Conservation (phyloP, 345 rosid species). For the Alliaria petiolata region DNA sequence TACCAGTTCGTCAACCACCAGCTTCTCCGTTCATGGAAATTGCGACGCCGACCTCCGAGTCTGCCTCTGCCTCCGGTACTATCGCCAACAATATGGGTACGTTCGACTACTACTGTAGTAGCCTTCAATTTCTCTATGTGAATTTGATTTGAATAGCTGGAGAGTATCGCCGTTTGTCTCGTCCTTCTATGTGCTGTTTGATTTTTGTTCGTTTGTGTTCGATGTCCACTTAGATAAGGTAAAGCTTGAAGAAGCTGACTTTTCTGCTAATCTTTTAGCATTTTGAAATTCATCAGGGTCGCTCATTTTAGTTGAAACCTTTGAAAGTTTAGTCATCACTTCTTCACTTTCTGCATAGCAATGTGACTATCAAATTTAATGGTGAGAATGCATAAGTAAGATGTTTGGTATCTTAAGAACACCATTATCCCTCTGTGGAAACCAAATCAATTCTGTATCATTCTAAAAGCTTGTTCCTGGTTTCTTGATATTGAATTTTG, state of each 20-base stretch:
- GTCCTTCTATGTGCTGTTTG: neutral
- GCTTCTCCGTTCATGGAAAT: slow-evolving; percentile 50
- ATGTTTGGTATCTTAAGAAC: neutral
- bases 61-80: slow-evolving; percentile 16
- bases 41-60: slow-evolving; percentile 3
- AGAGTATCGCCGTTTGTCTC: too few species aligned
- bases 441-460: neutral
- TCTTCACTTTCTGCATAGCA: neutral
- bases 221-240: neutral
- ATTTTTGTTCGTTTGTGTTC: too few species aligned
- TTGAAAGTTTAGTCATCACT: neutral
- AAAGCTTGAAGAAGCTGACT: neutral
- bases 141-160: neutral
- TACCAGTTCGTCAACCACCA: slow-evolving; percentile 43
- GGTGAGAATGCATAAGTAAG: neutral
- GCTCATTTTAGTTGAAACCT: neutral
- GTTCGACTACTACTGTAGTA: neutral
- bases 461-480: neutral
- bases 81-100: slow-evolving; percentile 40
- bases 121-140: neutral
- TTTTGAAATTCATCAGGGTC: neutral
- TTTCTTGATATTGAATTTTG: neutral
- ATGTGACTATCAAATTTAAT: neutral
- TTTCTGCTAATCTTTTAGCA: neutral
- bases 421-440: too few species aligned